Evolutionary conservation across 257 asterid species (phyloP).

Genomic region (Primulina huaijiensis): DNA sequence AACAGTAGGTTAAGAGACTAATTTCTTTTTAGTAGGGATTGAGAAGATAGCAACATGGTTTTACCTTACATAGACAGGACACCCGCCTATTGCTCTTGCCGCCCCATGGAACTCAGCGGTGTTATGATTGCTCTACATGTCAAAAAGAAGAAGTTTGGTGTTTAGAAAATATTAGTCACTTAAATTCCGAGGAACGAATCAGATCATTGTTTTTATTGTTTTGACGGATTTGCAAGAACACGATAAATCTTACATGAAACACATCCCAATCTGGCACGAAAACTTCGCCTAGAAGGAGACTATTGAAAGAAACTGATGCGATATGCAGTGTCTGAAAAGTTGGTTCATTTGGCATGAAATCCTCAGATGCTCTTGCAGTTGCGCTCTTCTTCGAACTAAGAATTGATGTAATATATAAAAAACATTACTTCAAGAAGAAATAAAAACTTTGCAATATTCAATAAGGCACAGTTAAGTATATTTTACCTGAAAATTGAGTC

Average conservation of each 20-base stretch:
- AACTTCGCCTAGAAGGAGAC: slow-evolving; percentile 54
- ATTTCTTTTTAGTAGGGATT: background rate
- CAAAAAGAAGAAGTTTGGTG: background rate
- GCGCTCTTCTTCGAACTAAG: slow-evolving; percentile 47
- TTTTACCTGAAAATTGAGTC: slow-evolving; percentile 53
- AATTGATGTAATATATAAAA: background rate
- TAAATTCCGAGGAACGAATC: background rate
- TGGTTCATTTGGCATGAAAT: slow-evolving; percentile 59
- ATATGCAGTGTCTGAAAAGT: slow-evolving; percentile 54
- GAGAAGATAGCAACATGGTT: background rate
- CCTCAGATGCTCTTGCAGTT: slow-evolving; percentile 63
- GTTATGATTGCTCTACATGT: slow-evolving; percentile 42
- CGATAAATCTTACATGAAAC: slow-evolving; percentile 47
- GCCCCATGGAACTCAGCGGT: slow-evolving; percentile 62
- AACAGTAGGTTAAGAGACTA: background rate
- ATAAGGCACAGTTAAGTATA: background rate
- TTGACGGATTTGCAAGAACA: background rate
- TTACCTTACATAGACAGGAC: slow-evolving; percentile 66
- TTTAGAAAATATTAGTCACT: background rate
- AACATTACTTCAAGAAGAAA: background rate
- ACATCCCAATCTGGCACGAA: slow-evolving; percentile 67
- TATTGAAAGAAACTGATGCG: slow-evolving; percentile 51
- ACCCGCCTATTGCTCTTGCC: slow-evolving; percentile 63
- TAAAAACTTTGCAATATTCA: background rate
- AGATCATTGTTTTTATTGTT: background rate